Evolutionary conservation across 139 green algal genomes (phyloP), one percentile per base, ranked within the genome.

Genomic region (Deuterostichococcus epilithicus): DNA sequence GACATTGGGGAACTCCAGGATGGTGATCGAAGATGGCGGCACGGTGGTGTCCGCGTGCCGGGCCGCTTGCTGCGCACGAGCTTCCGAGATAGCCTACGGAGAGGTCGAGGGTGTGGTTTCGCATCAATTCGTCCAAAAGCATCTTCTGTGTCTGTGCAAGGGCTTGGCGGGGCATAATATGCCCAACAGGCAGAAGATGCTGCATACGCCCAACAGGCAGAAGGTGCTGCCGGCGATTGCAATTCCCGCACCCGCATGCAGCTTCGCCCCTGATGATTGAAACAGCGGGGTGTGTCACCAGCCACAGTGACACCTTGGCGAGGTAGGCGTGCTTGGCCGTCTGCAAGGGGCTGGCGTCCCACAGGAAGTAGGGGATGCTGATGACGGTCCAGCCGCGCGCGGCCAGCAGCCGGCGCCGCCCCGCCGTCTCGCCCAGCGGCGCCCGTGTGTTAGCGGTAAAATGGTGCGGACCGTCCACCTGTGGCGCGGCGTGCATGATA

Each of bases 311-410:
- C 52, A 63, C 52, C 52, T 63, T 13, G 3, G 52, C 52, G 3
- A 63, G 52, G 52, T 63, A 63, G 20, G 52, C 52, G 13, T 63
- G 52, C 52, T 63, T 63, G 52, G 52, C 52, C 3, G 52, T 13
- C 52, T 30, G 52, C 10, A 20, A 63, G 52, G 52, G 52, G 52
- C 52, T 63, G 52, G 13, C 5, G 52, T 63, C 52, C 86, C 86
- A 89, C 26, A 72, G 36, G 63, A 85, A 90, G 75, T 85, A 88
- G 36, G 86, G 84, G 44, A 90, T 34, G 34, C 47, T 79, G 47
- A 84, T 58, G 28, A 90, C 84, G 1, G 72, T 42, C 84, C 84
- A 90, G 44, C 79, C 79, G 45, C 84, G 70, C 26, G 78, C 81
- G 13, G 67, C 0, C 36, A 89, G 78, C 76, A 90, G 75, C 23